A percentile compares a stretch with the other conserved stretches of the same genome.
phyloP scores from a whole-genome alignment of 768 basidiomycete genomes.

The Coprinellus micaceus region DNA sequence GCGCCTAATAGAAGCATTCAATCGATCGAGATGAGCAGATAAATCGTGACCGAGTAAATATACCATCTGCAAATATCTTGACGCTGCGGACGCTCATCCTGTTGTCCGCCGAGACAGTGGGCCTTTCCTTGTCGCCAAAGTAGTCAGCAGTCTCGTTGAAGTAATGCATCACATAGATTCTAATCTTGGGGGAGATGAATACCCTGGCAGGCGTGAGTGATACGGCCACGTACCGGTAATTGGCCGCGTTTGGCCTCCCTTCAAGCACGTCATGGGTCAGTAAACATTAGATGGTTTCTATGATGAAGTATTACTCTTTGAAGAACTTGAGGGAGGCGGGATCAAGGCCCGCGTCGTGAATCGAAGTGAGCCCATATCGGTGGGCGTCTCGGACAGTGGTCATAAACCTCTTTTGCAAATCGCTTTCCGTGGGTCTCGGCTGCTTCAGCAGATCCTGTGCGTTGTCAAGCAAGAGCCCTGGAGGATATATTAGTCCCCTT shows the following conservation, averaged over 20 bases:
- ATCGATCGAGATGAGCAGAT: neutral
- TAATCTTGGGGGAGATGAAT: constrained; percentile 41
- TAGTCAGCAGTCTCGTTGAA: constrained; percentile 55
- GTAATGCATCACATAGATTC: constrained; percentile 74
- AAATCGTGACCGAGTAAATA: constrained; percentile 7
- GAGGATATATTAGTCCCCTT: neutral
- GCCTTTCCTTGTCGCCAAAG: constrained; percentile 66
- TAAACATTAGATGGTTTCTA: neutral
- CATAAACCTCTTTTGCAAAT: constrained; percentile 58
- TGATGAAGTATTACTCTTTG: constrained; percentile 42
- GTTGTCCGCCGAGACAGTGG: constrained; percentile 54
- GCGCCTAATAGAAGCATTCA: constrained; percentile 50
- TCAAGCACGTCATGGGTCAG: constrained; percentile 2
- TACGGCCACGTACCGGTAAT: constrained; percentile 47
- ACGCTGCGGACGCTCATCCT: constrained; percentile 70
- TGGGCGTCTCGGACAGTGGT: constrained; percentile 66
- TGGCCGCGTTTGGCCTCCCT: constrained; percentile 60
- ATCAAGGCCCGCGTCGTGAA: constrained; percentile 82
- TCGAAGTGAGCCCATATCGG: constrained; percentile 68
- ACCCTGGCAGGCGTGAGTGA: constrained; percentile 2
- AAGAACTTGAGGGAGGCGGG: constrained; percentile 74
- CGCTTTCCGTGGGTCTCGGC: constrained; percentile 59
- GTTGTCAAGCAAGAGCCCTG: constrained; percentile 80
- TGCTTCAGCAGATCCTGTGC: constrained; percentile 72
- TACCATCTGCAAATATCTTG: constrained; percentile 76